These are phyloP conservation scores for Suhomyces canberraensis DNA, from an alignment of 805 yeast genomes.

Conservation along the genomic window DNA sequence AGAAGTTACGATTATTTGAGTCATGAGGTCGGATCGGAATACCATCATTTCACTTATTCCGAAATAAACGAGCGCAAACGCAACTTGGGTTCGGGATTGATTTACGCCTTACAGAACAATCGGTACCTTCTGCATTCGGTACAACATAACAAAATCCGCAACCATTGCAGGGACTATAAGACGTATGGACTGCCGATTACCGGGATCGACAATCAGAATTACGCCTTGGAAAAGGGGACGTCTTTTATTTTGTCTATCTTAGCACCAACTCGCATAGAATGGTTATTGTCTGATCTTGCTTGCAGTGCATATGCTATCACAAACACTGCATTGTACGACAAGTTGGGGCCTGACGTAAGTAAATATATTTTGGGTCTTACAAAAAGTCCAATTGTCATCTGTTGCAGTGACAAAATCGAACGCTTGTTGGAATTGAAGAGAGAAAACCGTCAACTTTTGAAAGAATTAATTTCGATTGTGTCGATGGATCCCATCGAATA, in stretches of 20 bases:
- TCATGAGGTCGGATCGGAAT: conserved; percentile 28
- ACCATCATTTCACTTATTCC: conserved; percentile 42
- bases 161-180: conserved; percentile 20
- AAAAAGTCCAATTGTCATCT: conserved; percentile 15
- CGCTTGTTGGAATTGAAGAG: conserved; percentile 12
- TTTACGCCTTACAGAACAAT: conserved; percentile 25
- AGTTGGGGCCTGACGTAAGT: conserved; percentile 18
- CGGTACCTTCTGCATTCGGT: conserved; percentile 19
- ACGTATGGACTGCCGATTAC: conserved; percentile 10
- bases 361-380: conserved; percentile 18
- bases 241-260: conserved; percentile 20
- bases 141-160: conserved; percentile 26
- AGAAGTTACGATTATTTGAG: conserved; percentile 34
- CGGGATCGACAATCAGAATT: conserved; percentile 4
- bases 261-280: conserved; percentile 18
- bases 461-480: conserved; percentile 19
- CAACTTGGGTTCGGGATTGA: conserved; percentile 55
- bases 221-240: conserved; percentile 6
- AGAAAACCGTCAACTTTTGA: conserved; percentile 12
- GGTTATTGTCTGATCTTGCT: conserved; percentile 15
- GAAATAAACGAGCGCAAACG: conserved; percentile 41
- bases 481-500: conserved; percentile 24
- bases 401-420: conserved; percentile 16
- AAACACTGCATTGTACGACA: conserved; percentile 20
- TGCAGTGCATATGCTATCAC: conserved; percentile 16